phyloP scores from a whole-genome alignment of 2,329 filamentous ascomycete genomes.

The Ilyonectria mors-panacis region DNA sequence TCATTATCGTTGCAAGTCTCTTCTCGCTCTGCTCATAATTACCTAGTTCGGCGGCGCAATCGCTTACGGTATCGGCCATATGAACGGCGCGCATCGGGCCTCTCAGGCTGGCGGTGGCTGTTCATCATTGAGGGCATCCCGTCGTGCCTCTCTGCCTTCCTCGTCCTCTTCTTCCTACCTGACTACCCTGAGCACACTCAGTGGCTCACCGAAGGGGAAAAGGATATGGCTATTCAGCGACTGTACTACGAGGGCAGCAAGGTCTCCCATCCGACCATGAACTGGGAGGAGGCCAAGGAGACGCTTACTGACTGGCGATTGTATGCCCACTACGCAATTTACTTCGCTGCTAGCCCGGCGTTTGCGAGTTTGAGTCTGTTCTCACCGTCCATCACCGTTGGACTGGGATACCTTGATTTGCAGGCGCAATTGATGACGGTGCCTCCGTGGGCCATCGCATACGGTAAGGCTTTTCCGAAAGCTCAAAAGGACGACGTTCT shows the following conservation, averaged over 20 bases:
- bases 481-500: constrained; percentile 2
- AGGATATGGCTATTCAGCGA: constrained; percentile 64
- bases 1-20: neutral
- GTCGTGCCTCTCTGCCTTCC: constrained; percentile 74
- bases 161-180: constrained; percentile 77
- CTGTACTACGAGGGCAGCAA: constrained; percentile 64
- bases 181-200: constrained; percentile 76
- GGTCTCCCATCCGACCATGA: constrained; percentile 74
- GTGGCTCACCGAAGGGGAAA: constrained; percentile 74
- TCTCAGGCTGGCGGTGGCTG: constrained; percentile 79
- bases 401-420: constrained; percentile 66
- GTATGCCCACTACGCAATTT: constrained; percentile 76
- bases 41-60: constrained; percentile 76
- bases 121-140: constrained; percentile 76
- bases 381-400: constrained; percentile 72
- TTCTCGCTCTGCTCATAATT: constrained; percentile 15
- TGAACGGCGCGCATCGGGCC: constrained; percentile 74
- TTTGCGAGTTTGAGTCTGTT: constrained; percentile 75
- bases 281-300: constrained; percentile 77
- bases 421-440: constrained; percentile 77
- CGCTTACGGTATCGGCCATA: constrained; percentile 80
- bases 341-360: constrained; percentile 66
- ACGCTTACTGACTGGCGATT: constrained; percentile 77
- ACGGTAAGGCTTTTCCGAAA: constrained; percentile 56
- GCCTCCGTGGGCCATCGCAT: constrained; percentile 74